Percentiles rank a stretch among this genome's conserved stretches.
phyloP scores from a whole-genome alignment of 306 rosid species.

The Citrullus mucosospermus region DNA sequence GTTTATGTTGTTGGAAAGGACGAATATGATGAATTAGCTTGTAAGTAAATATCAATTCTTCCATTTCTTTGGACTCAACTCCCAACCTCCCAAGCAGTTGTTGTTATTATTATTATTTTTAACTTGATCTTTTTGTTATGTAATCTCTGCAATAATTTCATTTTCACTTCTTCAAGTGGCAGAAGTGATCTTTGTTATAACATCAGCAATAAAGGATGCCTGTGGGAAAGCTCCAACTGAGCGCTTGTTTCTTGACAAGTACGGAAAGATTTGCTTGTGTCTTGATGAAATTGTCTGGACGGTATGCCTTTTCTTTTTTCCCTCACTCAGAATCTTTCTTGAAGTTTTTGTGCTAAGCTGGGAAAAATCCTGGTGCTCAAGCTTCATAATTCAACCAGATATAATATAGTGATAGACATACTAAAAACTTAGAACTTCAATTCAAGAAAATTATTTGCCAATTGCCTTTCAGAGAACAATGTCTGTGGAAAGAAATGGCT shows the following conservation, averaged over 20 bases:
- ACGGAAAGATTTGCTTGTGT: slow-evolving; percentile 84
- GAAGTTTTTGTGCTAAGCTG: not conserved
- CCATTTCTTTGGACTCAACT: not conserved
- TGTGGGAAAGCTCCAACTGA: slow-evolving; percentile 85
- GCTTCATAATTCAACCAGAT: not conserved
- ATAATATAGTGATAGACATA: not conserved
- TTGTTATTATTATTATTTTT: not conserved
- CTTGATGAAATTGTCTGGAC: slow-evolving; percentile 95
- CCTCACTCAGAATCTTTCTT: not conserved
- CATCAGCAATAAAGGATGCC: slow-evolving; percentile 83
- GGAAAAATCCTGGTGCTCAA: not conserved
- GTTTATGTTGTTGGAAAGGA: slow-evolving; percentile 86
- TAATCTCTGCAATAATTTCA: not conserved
- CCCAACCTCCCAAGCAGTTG: not conserved
- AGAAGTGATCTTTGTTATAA: slow-evolving; percentile 77
- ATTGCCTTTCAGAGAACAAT: not conserved
- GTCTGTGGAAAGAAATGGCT: not conserved
- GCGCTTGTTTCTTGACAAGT: slow-evolving; percentile 87
- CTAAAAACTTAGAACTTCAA: not conserved
- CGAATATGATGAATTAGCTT: slow-evolving; percentile 80
- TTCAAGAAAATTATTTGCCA: not conserved
- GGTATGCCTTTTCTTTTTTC: slow-evolving; percentile 28
- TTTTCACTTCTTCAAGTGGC: slow-evolving; percentile 40
- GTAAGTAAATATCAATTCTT: slow-evolving; percentile 30
- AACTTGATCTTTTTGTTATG: not conserved